These are phyloP conservation scores for Adansonia madagascariensis DNA, from an alignment of 441 rosid genomes.

Conservation along the genomic window DNA sequence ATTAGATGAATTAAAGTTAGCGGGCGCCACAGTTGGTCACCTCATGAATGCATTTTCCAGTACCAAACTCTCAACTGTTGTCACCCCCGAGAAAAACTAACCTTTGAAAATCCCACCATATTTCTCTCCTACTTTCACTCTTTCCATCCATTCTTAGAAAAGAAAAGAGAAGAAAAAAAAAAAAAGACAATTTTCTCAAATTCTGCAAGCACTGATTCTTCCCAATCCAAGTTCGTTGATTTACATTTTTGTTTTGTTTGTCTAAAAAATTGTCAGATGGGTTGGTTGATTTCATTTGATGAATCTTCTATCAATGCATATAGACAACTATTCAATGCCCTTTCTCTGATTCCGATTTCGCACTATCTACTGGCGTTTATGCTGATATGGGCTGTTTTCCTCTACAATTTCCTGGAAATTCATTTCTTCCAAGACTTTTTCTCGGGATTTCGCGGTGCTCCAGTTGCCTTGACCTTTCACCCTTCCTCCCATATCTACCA, in stretches of 20 bases:
- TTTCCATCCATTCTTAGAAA: neutral
- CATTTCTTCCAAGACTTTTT: constrained; percentile 62
- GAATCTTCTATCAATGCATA: constrained; percentile 42
- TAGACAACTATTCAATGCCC: constrained; percentile 43
- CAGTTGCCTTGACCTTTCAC: constrained; percentile 49
- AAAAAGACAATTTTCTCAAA: neutral
- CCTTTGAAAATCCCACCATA: neutral
- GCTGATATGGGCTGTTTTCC: constrained; percentile 34
- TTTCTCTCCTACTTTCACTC: neutral
- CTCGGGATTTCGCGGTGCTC: constrained; percentile 48
- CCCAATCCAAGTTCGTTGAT: neutral
- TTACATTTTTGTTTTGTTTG: neutral
- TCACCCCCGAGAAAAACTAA: neutral
- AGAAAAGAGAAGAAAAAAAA: neutral
- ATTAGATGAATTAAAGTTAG: too few relatives aligned
- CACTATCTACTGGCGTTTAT: constrained; percentile 51
- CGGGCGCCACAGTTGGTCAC: neutral
- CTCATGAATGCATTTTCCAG: neutral
- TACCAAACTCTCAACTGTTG: neutral
- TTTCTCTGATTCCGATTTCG: constrained; percentile 49
- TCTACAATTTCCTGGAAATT: constrained; percentile 66
- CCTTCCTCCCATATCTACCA: constrained; percentile 56
- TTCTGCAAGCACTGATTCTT: neutral
- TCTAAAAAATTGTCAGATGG: neutral
- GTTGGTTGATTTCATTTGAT: constrained; percentile 15